Conservation (phyloP, 75 land plant species). For the Cryptomeria japonica region DNA sequence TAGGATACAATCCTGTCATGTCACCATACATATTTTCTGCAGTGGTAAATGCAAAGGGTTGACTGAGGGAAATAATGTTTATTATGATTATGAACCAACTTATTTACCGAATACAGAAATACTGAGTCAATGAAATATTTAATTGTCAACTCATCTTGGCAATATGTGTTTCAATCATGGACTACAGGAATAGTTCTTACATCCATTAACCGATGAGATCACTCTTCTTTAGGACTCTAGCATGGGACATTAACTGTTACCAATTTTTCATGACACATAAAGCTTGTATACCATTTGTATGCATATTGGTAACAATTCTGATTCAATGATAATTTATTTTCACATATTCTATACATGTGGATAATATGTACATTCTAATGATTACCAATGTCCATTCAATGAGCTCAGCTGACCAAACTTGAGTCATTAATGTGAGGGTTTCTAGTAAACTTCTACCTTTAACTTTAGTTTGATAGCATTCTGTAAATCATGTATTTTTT, state of each 20-base stretch:
- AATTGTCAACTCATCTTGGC: neutral
- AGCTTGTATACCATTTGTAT: neutral
- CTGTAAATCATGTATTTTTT: neutral
- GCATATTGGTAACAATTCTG: neutral
- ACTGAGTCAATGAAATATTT: neutral
- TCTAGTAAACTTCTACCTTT: neutral
- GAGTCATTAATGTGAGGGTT: neutral
- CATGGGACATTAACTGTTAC: neutral
- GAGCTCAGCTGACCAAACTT: neutral
- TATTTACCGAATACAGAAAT: neutral
- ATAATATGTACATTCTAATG: neutral
- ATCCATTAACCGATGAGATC: neutral
- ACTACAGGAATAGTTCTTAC: neutral
- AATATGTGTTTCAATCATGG: neutral
- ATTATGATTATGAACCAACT: neutral
- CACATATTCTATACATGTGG: neutral
- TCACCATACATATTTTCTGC: too few species aligned
- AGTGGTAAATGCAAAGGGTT: too few species aligned
- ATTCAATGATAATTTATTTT: neutral
- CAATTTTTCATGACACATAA: neutral
- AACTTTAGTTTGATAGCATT: neutral
- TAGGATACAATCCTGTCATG: neutral
- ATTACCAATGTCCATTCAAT: neutral
- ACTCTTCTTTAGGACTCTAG: neutral
- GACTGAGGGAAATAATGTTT: too few species aligned